Base-by-base conservation (phyloP, 2,329 filamentous ascomycete genomes). In the Penicillium griseofulvum region DNA sequence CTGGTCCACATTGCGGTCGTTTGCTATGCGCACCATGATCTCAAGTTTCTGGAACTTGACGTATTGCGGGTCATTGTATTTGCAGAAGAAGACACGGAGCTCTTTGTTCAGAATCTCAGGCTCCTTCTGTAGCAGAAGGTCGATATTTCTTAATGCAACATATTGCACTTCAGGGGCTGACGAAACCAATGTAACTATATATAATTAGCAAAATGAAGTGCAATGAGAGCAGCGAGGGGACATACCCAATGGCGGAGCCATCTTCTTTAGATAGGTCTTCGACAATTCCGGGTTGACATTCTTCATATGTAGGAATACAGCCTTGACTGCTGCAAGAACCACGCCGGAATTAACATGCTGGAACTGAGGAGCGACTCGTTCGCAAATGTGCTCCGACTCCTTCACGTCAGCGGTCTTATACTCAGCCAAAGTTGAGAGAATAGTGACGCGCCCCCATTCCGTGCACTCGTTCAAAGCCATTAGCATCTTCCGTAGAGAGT, bases 21-120 rank as follows among this genome's bases (percentile, higher is more conserved):
- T 97, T 58, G 93, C 91, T 86, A 99, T 97, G 74, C 94, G 87
- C 45, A 99, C 93, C 94, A 99, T 97, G 60, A 97, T 97, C 72
- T 99, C 94, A 47, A 99, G 84, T 72, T 99, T 99, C 71, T 96
- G 89, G 57, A 99, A 86, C 75, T 99, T 99, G 67, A 99, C 87
- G 72, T 99, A 99, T 22, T 91, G 91, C 1, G 94, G 93, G 66
- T 99, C 94, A 71, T 97, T 97, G 79, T 99, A 99, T 78, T 99
- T 99, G 87, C 94, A 99, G 79, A 99, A 99, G 79, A 99, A 99
- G 9, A 99, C 94, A 42, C 94, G 86, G 68, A 99, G 86, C 74
- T 99, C 94, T 74, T 97, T 97, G 81, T 90, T 96, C 10, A 99
- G 82, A 53, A 99, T 97, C 64, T 96, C 92, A 11, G 94, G 91